These are phyloP conservation scores for Nigrospora sphaerica DNA, from an alignment of 2,329 filamentous ascomycete species.

Conservation along the genomic window DNA sequence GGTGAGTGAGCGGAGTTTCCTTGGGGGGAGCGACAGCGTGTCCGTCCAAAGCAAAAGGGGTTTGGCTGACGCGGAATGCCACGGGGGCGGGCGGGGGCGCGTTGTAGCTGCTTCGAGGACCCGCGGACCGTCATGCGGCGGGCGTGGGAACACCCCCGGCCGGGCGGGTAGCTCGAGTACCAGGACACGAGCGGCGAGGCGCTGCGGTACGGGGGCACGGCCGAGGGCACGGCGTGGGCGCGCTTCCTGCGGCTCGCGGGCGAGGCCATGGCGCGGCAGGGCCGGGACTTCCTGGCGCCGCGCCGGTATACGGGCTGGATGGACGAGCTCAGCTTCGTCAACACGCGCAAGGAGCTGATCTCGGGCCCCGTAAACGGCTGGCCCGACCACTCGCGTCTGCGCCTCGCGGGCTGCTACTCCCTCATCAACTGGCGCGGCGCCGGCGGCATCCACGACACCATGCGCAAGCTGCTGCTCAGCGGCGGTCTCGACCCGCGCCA, in stretches of 20 bases:
- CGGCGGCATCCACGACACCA: too few relatives aligned
- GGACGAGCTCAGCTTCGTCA: neutral
- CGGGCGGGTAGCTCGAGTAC: constrained; percentile 1
- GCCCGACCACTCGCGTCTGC: neutral
- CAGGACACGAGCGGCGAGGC: neutral
- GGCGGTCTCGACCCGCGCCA: too few relatives aligned
- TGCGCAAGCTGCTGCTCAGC: too few relatives aligned
- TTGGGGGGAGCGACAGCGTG: too few relatives aligned
- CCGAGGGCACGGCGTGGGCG: neutral
- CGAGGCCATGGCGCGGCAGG: neutral
- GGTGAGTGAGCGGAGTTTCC: too few relatives aligned
- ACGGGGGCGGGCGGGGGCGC: too few relatives aligned
- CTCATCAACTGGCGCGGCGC: neutral
- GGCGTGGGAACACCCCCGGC: too few relatives aligned
- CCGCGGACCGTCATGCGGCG: neutral
- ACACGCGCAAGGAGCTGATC: neutral
- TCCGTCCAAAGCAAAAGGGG: too few relatives aligned
- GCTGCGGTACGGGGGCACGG: neutral
- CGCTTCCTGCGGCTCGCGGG: neutral
- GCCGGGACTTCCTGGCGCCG: neutral
- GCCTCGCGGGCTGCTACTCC: neutral
- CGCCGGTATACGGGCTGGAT: neutral
- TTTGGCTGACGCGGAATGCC: too few relatives aligned
- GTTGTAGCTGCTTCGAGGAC: neutral
- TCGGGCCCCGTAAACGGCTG: neutral